Base-by-base conservation (phyloP, 495 filamentous ascomycete species). In the Arthonia radiata region DNA sequence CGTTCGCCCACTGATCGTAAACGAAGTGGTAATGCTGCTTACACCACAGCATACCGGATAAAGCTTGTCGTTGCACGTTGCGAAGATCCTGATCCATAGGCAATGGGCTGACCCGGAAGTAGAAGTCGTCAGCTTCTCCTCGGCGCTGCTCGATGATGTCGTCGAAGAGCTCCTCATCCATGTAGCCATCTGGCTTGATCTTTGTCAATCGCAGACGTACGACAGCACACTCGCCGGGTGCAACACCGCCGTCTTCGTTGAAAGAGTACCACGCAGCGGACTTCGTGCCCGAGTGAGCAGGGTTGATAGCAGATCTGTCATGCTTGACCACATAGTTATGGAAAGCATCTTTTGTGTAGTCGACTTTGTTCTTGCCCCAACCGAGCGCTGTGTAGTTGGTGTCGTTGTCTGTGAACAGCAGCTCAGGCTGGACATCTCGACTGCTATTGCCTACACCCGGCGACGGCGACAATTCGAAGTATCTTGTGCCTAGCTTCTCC, bases 11-110 rank as follows among this genome's bases (percentile, higher is more conserved):
- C 42, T 94, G 74, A 24, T 92, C 81, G 77, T 78, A 92, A 36
- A 92, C 67, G 48, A 94, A 91, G 40, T 89, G 68, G 44, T 94
- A 94, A 47, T 74, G 76, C 48, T 94, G 82, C 46, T 94, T 94
- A 25, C 69, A 80, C 83, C 83, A 94, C 57, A 94, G 67, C 86
- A 94, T 93, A 23, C 83, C 83, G 0, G 78, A 62, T 28, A 93
- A 73, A 3, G 83, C 83, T 49, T 94, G 83, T 28, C 83, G 62
- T 42, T 94, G 83, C 37, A 94, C 82, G 48, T 86, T 93, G 23
- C 83, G 68, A 15, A 94, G 61, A 38, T 94, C 83, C 18, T 94
- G 83, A 6, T 73, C 63, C 75, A 94, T 89, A 2, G 83, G 83
- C 19, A 94, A 55, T 1, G 83, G 83, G 49, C 74, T 92, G 48